A percentile compares a stretch with the other conserved stretches of the same genome.
Evolutionary conservation across 345 rosid species (phyloP).

Genomic region (Salix suchowensis): DNA sequence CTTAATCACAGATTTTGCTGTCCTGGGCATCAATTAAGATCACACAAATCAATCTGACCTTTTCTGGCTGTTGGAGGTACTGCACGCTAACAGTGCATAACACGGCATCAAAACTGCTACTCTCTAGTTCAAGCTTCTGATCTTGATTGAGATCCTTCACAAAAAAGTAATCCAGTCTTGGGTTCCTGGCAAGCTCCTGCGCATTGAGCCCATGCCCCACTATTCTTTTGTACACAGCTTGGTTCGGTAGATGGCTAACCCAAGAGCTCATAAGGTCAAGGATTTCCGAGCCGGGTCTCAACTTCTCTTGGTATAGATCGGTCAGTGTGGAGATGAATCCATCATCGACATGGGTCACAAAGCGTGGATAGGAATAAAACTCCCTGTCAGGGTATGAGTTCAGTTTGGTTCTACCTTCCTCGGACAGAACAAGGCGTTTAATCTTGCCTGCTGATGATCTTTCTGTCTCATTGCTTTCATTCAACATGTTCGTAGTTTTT

Average conservation of each 20-base stretch:
- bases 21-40: too few relatives aligned
- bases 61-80: conserved; percentile 82
- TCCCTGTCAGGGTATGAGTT: conserved; percentile 52
- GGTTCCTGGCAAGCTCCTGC: conserved; percentile 83
- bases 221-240: conserved; percentile 59
- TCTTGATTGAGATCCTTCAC: conserved; percentile 66
- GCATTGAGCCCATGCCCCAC: conserved; percentile 93
- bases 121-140: conserved; percentile 48
- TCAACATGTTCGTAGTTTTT: conserved; percentile 25
- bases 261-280: conserved; percentile 92
- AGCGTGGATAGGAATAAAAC: conserved; percentile 70
- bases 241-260: conserved; percentile 78
- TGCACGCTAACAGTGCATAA: conserved; percentile 77
- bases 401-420: conserved; percentile 63
- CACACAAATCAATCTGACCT: conserved; percentile 36
- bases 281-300: conserved; percentile 62
- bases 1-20: too few relatives aligned
- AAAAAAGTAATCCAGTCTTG: conserved; percentile 52
- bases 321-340: conserved; percentile 67
- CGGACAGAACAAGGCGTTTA: conserved; percentile 60
- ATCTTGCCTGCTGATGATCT: conserved; percentile 53
- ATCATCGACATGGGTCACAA: conserved; percentile 82
- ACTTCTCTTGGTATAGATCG: conserved; percentile 49
- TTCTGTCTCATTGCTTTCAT: conserved; percentile 32
- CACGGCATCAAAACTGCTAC: conserved; percentile 65